Evolutionary conservation across 768 basidiomycete species (phyloP), one percentile per base, ranked within the genome.

Genomic region (Phallus indusiatus): DNA sequence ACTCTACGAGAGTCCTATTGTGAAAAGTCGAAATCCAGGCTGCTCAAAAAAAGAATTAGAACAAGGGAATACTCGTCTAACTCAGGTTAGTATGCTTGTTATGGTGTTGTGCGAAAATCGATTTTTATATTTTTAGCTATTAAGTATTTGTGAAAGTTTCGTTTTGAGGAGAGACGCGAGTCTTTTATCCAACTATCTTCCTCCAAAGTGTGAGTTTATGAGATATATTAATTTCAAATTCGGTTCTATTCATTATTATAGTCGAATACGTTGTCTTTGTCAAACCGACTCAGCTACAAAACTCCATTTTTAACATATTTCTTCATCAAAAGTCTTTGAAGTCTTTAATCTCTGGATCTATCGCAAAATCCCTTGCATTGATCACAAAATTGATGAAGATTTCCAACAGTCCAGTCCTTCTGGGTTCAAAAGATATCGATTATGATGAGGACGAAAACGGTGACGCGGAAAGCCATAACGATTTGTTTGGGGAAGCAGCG

Each of bases 211-310:
- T 96, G 59, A 61, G 86, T 70, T 12, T 16, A 4, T 6, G 24
- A 12, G 48, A 12, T 48, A 17, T 52, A 28, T 47, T 12, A 7
- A 4, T 14, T 14, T 24, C 17, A 3, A 28, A 28, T 28, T 20
- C 18, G 28, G 17, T 24, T 52, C 12, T 52, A 21, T 28, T 42
- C 34, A 47, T n/a, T 56, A 34, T 17, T 22, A 8, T 63, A 98
- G 95, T 90, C 67, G 96, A 99, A 83, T 97, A 95, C 68, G 88
- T 95, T n/a, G 85, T 98, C n/a, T 98, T 98, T 69, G 78, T 96
- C 33, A 84, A 85, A 5, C 95, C 96, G 0, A 94, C 93, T 0
- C 53, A 72, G n/a, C 73, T 96, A 17, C 95, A 99, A 65, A 70
- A 90, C 6, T 75, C 81, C 12, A 86, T 98, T 65, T 92, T 94